Conservation (phyloP, 2,329 filamentous ascomycete species). For the Seiridium unicorne region DNA sequence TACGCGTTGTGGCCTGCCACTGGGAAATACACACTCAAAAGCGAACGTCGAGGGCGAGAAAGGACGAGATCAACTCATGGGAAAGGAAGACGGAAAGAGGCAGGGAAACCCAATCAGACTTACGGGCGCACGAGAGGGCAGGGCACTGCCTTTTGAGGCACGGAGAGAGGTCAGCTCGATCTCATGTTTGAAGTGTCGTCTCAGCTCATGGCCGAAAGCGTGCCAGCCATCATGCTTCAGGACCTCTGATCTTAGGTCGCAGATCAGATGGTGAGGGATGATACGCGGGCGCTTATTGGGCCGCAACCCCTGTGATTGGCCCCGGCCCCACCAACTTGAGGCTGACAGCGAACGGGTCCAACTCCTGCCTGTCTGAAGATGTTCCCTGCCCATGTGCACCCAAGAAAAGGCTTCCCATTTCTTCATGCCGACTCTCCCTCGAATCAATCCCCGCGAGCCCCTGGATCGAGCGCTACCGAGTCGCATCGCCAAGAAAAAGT, state of each 20-base stretch:
- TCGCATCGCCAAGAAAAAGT: background rate
- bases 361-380: conserved; percentile 4
- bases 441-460: background rate
- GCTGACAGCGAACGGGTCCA: conserved; percentile 3
- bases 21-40: background rate
- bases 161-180: background rate
- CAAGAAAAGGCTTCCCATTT: background rate
- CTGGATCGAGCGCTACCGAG: background rate
- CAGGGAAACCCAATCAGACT: background rate
- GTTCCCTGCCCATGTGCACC: background rate
- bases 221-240: background rate
- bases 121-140: background rate
- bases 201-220: conserved; percentile 1
- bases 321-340: conserved; percentile 6
- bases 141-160: background rate
- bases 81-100: background rate
- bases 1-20: conserved; percentile 5
- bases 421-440: background rate
- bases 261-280: conserved; percentile 1
- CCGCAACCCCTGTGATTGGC: background rate
- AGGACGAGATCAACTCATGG: conserved; percentile 5
- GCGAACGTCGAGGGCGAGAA: background rate
- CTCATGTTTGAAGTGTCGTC: conserved; percentile 1
- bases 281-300: background rate
- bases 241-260: background rate